A percentile compares a stretch with the other conserved stretches of the same genome.
Evolutionary conservation across 805 yeast genomes (phyloP).

Genomic region (Starmera quercuum): DNA sequence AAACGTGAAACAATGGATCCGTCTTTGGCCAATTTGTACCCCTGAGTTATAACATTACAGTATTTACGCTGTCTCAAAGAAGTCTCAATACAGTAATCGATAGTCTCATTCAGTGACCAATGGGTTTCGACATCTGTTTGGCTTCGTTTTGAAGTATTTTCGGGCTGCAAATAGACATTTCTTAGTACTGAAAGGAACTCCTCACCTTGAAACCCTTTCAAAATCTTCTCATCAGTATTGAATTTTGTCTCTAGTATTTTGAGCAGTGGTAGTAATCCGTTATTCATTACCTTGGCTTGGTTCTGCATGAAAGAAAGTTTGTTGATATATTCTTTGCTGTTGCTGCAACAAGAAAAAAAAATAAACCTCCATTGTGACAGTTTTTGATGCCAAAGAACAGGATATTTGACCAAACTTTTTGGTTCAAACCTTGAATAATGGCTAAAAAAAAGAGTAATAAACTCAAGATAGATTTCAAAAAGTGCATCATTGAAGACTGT

Average conservation of each 20-base stretch:
- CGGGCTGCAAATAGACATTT: neutral
- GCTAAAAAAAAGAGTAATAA: conserved; percentile 28
- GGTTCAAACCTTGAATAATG: too few relatives aligned
- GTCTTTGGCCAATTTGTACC: conserved; percentile 30
- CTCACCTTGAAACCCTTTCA: neutral
- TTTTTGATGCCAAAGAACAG: neutral
- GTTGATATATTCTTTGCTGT: neutral
- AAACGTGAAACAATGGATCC: conserved; percentile 19
- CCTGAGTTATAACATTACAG: conserved; percentile 33
- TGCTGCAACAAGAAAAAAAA: neutral
- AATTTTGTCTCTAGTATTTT: neutral
- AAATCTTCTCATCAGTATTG: too few relatives aligned
- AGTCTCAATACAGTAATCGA: conserved; percentile 33
- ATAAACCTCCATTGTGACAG: neutral
- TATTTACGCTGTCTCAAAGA: conserved; percentile 20
- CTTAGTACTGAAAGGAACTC: neutral
- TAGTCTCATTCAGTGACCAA: conserved; percentile 22
- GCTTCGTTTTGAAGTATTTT: neutral
- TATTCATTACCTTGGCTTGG: neutral
- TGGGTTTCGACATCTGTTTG: neutral
- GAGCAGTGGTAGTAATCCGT: neutral
- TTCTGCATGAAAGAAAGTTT: neutral
- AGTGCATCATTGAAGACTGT: conserved; percentile 36
- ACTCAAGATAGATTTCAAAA: conserved; percentile 34
- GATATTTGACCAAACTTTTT: too few relatives aligned